These are phyloP conservation scores for Theobroma cacao DNA, from an alignment of 345 rosid genomes.

Conservation along the genomic window DNA sequence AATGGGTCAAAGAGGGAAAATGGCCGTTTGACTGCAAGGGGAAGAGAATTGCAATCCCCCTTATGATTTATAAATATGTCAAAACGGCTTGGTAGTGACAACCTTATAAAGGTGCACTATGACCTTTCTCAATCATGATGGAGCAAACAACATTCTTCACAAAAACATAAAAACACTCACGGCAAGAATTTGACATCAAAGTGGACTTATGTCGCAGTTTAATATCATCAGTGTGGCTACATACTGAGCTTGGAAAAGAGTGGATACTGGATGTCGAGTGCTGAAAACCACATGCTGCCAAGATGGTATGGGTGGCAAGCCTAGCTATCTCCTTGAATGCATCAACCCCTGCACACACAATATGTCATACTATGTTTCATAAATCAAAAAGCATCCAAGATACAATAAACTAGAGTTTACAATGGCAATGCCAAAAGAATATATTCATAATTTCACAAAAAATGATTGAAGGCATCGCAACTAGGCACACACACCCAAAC, in stretches of 20 bases:
- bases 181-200: constrained; percentile 42
- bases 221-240: constrained; percentile 31
- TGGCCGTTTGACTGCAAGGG: background rate
- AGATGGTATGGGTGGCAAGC: constrained; percentile 44
- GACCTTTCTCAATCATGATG: constrained; percentile 25
- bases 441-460: background rate
- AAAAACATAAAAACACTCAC: constrained; percentile 42
- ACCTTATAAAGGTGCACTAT: background rate
- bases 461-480: background rate
- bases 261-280: constrained; percentile 25
- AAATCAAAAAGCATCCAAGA: background rate
- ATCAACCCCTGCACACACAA: constrained; percentile 32
- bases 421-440: background rate
- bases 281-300: constrained; percentile 50
- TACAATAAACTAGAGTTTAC: background rate
- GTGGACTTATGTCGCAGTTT: constrained; percentile 8
- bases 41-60: background rate
- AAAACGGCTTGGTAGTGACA: constrained; percentile 33
- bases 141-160: constrained; percentile 41
- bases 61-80: constrained; percentile 14
- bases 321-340: constrained; percentile 51
- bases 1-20: background rate
- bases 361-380: background rate
- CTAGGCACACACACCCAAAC: background rate
- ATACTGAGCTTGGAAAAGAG: constrained; percentile 19